These are phyloP conservation scores for Plasmodium cynomolgi DNA, from an alignment of 169 alveolate species.

Conservation along the genomic window DNA sequence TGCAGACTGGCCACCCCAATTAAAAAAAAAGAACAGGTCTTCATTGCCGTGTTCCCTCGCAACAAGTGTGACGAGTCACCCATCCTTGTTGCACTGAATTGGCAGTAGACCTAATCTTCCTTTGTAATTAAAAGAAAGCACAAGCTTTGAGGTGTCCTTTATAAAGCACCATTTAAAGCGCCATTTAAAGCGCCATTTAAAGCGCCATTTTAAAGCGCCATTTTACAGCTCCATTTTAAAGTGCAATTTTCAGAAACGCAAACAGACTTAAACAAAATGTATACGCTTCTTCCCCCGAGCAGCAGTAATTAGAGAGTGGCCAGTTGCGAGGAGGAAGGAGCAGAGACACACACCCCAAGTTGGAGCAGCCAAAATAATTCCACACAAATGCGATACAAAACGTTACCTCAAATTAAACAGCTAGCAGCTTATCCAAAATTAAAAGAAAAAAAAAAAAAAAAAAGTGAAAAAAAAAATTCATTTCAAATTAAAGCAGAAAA, in stretches of 20 bases:
- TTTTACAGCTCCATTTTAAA: background rate
- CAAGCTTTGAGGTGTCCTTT: background rate
- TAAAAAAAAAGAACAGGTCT: slow-evolving; percentile 30
- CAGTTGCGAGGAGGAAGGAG: background rate
- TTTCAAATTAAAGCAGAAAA: background rate
- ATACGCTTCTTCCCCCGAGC: background rate
- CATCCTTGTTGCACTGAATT: slow-evolving; percentile 20
- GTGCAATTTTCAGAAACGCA: background rate
- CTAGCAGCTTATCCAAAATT: background rate
- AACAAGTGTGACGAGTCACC: background rate
- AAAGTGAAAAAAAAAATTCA: no score
- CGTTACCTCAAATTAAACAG: background rate
- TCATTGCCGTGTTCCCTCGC: slow-evolving; percentile 21
- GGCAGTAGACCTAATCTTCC: slow-evolving; percentile 1
- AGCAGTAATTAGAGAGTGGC: background rate
- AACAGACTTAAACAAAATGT: background rate
- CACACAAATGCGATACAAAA: background rate
- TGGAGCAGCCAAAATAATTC: background rate
- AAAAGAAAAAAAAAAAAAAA: no score
- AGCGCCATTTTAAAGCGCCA: background rate
- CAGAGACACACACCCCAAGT: background rate
- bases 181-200: no score
- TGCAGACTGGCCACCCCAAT: background rate
- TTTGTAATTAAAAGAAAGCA: slow-evolving; percentile 14
- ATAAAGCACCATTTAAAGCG: no score